phyloP scores from a whole-genome alignment of 1,139 yeast genomes.

The Kodamaea alishanica region DNA sequence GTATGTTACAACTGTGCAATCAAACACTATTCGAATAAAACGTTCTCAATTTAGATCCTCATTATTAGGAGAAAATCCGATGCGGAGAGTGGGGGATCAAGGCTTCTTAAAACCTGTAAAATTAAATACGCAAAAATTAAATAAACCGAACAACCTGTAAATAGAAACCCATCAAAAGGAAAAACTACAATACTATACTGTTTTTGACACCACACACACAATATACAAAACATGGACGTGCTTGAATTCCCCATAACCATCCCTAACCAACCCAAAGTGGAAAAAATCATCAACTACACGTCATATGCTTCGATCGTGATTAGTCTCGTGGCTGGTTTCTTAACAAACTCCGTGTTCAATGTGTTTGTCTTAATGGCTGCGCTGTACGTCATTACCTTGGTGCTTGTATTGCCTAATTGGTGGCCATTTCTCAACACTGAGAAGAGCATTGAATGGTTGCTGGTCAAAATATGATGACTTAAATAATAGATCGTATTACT shows the following conservation, averaged over 20 bases:
- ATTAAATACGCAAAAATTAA: too few relatives aligned
- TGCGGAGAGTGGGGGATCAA: too few relatives aligned
- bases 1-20: too few relatives aligned
- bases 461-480: conserved; percentile 8
- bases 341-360: conserved; percentile 35
- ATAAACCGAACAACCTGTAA: too few relatives aligned
- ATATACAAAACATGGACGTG: conserved; percentile 11
- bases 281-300: conserved; percentile 19
- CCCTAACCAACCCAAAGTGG: conserved; percentile 48
- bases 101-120: too few relatives aligned
- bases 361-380: conserved; percentile 36
- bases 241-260: conserved; percentile 62
- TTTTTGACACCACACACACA: neutral
- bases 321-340: conserved; percentile 45
- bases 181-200: too few relatives aligned
- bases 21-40: too few relatives aligned
- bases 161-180: too few relatives aligned
- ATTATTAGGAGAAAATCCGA: too few relatives aligned
- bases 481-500: too few relatives aligned
- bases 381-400: conserved; percentile 30
- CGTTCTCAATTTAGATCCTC: too few relatives aligned
- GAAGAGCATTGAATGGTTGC: conserved; percentile 15
- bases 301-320: conserved; percentile 24
- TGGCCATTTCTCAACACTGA: conserved; percentile 48
- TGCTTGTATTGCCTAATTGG: conserved; percentile 54